Conservation (phyloP, 208 protist species). For the Phytomonas sp. region DNA sequence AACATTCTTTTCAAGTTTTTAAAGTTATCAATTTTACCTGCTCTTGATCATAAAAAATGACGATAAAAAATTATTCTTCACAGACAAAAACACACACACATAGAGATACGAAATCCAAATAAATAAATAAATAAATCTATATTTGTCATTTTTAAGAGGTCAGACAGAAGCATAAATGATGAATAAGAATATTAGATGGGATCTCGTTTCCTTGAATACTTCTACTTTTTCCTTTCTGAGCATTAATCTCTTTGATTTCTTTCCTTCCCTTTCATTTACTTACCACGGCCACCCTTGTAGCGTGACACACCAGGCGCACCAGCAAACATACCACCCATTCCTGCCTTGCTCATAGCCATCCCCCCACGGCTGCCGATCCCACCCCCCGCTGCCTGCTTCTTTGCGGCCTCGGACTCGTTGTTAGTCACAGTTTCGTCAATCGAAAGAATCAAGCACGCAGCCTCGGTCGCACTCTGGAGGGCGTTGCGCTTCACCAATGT, state of each 20-base stretch:
- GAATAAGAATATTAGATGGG: background rate
- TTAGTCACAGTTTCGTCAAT: constrained; percentile 99
- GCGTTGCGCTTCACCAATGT: constrained; percentile 98
- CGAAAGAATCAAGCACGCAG: constrained; percentile 98
- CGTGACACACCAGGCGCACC: constrained; percentile 76
- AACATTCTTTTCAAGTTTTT: background rate
- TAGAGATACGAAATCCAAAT: background rate
- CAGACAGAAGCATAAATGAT: constrained; percentile 5
- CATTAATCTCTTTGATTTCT: background rate
- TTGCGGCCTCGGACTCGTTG: constrained; percentile 83
- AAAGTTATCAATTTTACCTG: background rate
- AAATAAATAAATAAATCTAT: constrained; percentile 5
- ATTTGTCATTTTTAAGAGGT: background rate
- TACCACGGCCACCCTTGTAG: constrained; percentile 77
- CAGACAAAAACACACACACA: constrained; percentile 3
- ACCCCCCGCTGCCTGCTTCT: constrained; percentile 74
- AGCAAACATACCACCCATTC: constrained; percentile 91
- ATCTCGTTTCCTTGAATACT: background rate
- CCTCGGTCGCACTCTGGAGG: constrained; percentile 98
- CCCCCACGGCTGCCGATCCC: constrained; percentile 43
- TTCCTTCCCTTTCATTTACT: constrained; percentile 24
- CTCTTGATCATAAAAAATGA: background rate
- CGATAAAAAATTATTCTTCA: background rate
- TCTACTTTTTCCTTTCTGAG: constrained; percentile 1
- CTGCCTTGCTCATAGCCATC: constrained; percentile 84